Percentiles rank a stretch among this genome's conserved stretches.
phyloP scores from a whole-genome alignment of 805 yeast species.

The Yarrowia porcina region DNA sequence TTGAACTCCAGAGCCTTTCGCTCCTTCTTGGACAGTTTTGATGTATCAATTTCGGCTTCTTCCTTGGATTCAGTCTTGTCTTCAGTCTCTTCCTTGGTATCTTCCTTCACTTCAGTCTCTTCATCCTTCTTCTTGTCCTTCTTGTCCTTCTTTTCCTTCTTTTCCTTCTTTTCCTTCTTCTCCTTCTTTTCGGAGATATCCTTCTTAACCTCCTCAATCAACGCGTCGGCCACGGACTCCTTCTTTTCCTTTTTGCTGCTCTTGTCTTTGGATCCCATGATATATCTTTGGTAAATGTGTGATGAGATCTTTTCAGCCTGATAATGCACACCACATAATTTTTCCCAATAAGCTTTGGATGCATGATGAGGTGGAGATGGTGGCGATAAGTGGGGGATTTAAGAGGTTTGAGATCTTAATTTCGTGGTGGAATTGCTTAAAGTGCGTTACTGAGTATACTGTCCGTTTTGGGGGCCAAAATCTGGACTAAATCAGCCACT shows the following conservation, averaged over 20 bases:
- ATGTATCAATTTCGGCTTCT: not conserved
- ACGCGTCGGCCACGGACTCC: not conserved
- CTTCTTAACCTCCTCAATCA: not conserved
- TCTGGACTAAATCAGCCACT: too few relatives aligned
- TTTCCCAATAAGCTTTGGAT: conserved; percentile 6
- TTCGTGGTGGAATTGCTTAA: too few relatives aligned
- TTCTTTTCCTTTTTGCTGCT: conserved; percentile 4
- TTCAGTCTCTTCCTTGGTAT: not conserved
- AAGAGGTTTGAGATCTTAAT: too few relatives aligned
- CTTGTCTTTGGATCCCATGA: conserved; percentile 8
- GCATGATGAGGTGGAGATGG: not conserved
- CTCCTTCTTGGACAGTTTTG: conserved; percentile 36
- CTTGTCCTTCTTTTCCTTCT: not conserved
- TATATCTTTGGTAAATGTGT: too few relatives aligned
- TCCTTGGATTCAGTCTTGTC: not conserved
- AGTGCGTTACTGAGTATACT: too few relatives aligned
- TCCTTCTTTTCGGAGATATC: not conserved
- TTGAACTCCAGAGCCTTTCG: conserved; percentile 35
- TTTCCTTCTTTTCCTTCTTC: not conserved
- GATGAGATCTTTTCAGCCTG: not conserved
- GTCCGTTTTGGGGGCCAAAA: too few relatives aligned
- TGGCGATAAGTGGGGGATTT: not conserved
- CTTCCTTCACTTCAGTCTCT: not conserved
- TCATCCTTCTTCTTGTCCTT: not conserved
- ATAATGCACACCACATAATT: conserved; percentile 16